Evolutionary conservation across 768 basidiomycete species (phyloP).

Genomic region (Melanogaster broomeanus): DNA sequence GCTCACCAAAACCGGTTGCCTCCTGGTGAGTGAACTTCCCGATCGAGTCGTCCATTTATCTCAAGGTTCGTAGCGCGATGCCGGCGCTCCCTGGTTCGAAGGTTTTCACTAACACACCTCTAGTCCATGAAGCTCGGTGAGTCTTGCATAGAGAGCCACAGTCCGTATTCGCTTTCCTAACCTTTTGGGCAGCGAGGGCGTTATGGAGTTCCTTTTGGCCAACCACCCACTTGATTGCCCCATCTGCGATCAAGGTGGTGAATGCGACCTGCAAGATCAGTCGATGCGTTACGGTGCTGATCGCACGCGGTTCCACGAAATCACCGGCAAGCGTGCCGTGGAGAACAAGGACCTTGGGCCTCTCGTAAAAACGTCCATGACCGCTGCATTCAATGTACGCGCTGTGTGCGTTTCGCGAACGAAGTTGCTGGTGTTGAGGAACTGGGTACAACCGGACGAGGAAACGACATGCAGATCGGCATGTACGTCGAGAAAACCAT

Average conservation of each 20-base stretch:
- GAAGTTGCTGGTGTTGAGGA: constrained; percentile 99
- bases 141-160: constrained; percentile 4
- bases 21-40: constrained; percentile 63
- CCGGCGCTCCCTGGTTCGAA: constrained; percentile 95
- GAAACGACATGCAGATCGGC: constrained; percentile 98
- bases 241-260: constrained; percentile 98
- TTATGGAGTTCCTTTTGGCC: constrained; percentile 97
- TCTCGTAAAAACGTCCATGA: constrained; percentile 98
- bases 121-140: constrained; percentile 86
- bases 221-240: constrained; percentile 99
- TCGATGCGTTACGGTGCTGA: constrained; percentile 99
- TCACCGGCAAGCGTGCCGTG: constrained; percentile 95
- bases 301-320: constrained; percentile 97
- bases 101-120: constrained; percentile 90
- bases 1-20: constrained; percentile 92
- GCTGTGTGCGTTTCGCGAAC: constrained; percentile 98
- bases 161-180: constrained; percentile 8
- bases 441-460: constrained; percentile 93
- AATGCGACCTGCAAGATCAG: constrained; percentile 98
- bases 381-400: constrained; percentile 98
- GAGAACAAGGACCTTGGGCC: constrained; percentile 99
- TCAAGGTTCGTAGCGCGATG: constrained; percentile 68
- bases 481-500: constrained; percentile 98
- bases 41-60: neutral
- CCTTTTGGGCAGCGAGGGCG: constrained; percentile 70